Evolutionary conservation across 1,284 basidiomycete genomes (phyloP).

Genomic region (Rhodotorula sp.): DNA sequence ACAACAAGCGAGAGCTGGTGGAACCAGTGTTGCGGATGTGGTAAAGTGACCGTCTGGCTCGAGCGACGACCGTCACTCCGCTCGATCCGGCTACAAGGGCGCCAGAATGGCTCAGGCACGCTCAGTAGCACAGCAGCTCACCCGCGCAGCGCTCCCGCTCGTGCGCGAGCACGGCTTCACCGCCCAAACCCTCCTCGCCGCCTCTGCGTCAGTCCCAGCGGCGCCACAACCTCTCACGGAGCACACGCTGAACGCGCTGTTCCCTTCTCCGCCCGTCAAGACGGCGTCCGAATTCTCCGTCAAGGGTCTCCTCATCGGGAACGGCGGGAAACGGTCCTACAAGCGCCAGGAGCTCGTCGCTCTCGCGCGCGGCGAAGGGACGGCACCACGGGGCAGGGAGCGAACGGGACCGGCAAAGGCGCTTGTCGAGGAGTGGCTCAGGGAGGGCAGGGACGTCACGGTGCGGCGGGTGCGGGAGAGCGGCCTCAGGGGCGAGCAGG

Average conservation of each 20-base stretch:
- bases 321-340: constrained; percentile 17
- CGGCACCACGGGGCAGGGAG: background rate
- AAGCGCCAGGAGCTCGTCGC: constrained; percentile 23
- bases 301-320: constrained; percentile 15
- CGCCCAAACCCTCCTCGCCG: constrained; percentile 21
- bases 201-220: background rate
- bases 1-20: background rate
- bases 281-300: background rate
- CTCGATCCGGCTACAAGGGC: too few relatives aligned
- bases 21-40: background rate
- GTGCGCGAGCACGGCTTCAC: constrained; percentile 30
- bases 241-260: constrained; percentile 31
- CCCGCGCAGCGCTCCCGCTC: constrained; percentile 30
- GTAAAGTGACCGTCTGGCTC: background rate
- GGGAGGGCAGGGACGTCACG: constrained; percentile 27
- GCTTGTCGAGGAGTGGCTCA: constrained; percentile 31
- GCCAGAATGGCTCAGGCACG: background rate
- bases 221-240: constrained; percentile 1
- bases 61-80: background rate
- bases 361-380: constrained; percentile 22
- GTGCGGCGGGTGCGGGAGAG: background rate
- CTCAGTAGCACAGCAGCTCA: constrained; percentile 12
- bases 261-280: constrained; percentile 28
- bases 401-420: constrained; percentile 32
- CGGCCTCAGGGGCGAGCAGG: constrained; percentile 7